Base-by-base conservation (phyloP, 139 green algal genomes). In the Chlamydomonas sp. region DNA sequence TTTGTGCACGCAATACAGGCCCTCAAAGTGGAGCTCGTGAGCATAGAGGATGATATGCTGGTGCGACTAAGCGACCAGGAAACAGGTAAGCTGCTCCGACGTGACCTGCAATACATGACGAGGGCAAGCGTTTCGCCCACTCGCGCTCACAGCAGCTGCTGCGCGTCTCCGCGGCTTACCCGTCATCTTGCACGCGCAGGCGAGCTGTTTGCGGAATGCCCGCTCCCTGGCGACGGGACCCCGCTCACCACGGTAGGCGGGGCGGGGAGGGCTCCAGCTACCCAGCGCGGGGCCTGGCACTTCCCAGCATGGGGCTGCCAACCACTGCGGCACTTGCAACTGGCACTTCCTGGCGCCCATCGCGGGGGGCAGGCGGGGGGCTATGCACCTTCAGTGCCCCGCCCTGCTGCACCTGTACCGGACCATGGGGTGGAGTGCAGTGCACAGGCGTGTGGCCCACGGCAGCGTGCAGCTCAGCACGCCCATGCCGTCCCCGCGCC, bases 191-290 rank as follows among this genome's bases (percentile, higher is more conserved):
- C 59, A 7, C 7, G 31, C 59, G 69, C 86, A 92, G 93, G 90
- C 10, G 92, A 96, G 49, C 92, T 97, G 31, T 97, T 96, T 93
- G 95, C 95, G 2, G 95, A 97, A 84, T 97, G 95, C 84, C 93
- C 93, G 0, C 78, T 97, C 18, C 94, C 92, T 1, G 83, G 67
- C 31, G 91, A 95, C 61, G 90, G 90, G 7, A 89, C 81, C 2
- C 84, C 93, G 0, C 67, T 95, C 14, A 89, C 77, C 2, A 96
- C 92, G 72, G 94, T 94, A 64, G 7, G 76, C 17, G 20, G 66
- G 66, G 9, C 9, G 9, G 12, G 12, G 12, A 71, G 66, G 66
- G 9, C n/a, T n/a, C n/a, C n/a, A n/a, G n/a, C n/a, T n/a, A n/a
- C n/a, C n/a, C n/a, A n/a, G n/a, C n/a, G n/a, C n/a, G n/a, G n/a